A percentile compares a stretch with the other conserved stretches of the same genome.
phyloP scores from a whole-genome alignment of 768 basidiomycete genomes.

The Leccinum olivaceopallidum region DNA sequence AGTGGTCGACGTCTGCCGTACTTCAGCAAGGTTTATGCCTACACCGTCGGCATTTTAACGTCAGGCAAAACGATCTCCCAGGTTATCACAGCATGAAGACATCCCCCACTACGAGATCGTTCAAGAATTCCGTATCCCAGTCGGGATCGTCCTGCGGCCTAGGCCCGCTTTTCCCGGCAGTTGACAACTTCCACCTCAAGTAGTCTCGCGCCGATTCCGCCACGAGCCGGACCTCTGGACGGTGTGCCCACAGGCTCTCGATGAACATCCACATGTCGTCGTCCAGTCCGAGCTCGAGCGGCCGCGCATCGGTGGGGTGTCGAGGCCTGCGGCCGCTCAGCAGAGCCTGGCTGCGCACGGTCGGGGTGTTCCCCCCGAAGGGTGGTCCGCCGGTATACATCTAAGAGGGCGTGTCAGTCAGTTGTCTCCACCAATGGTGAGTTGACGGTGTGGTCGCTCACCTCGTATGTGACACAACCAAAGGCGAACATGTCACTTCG shows the following conservation, averaged over 20 bases:
- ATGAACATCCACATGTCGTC: conserved; percentile 34
- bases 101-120: conserved; percentile 4
- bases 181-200: conserved; percentile 20
- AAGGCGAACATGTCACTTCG: conserved; percentile 38
- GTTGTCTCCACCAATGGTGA: background rate
- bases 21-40: background rate
- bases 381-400: conserved; percentile 31
- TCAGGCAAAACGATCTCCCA: background rate
- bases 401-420: conserved; percentile 15
- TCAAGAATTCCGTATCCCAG: conserved; percentile 29
- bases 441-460: conserved; percentile 3
- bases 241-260: conserved; percentile 28
- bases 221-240: conserved; percentile 28
- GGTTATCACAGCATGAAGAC: conserved; percentile 17
- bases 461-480: conserved; percentile 37
- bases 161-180: background rate
- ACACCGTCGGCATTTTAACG: background rate
- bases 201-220: conserved; percentile 25
- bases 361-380: conserved; percentile 21
- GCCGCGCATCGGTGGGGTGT: conserved; percentile 17
- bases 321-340: conserved; percentile 16
- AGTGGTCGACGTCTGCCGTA: background rate
- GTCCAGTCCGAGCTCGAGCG: conserved; percentile 26
- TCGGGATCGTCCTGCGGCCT: conserved; percentile 19
- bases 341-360: conserved; percentile 17